phyloP scores from a whole-genome alignment of 2,329 filamentous ascomycete species.

The Penicillium sp. region DNA sequence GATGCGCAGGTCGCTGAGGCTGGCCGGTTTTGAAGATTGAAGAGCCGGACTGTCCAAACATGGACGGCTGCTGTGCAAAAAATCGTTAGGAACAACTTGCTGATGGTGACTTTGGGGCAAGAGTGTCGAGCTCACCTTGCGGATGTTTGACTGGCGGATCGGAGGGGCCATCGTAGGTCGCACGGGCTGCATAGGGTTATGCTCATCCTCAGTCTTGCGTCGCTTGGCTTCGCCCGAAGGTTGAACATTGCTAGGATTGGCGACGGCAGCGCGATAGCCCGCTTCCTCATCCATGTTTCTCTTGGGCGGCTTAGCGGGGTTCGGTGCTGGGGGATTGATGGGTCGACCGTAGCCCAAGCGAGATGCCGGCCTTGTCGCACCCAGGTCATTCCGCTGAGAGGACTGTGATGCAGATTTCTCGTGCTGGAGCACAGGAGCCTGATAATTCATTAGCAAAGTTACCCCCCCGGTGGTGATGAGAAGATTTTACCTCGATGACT shows the following conservation, averaged over 20 bases:
- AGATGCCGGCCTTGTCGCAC: conserved; percentile 53
- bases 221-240: conserved; percentile 77
- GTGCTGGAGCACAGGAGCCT: conserved; percentile 31
- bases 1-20: conserved; percentile 65
- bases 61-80: conserved; percentile 40
- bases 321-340: conserved; percentile 63
- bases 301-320: conserved; percentile 73
- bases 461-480: neutral
- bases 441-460: conserved; percentile 2
- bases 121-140: conserved; percentile 59
- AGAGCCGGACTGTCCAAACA: conserved; percentile 39
- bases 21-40: conserved; percentile 48
- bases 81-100: conserved; percentile 15
- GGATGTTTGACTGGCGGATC: conserved; percentile 74
- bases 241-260: conserved; percentile 50
- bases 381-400: conserved; percentile 51
- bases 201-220: conserved; percentile 73
- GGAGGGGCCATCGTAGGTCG: conserved; percentile 77
- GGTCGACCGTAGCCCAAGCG: conserved; percentile 55
- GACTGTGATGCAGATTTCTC: conserved; percentile 31
- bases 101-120: neutral
- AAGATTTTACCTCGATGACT: conserved; percentile 38
- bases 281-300: conserved; percentile 68
- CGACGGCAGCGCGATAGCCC: conserved; percentile 43
- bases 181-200: conserved; percentile 62